A percentile compares a stretch with the other conserved stretches of the same genome.
Evolutionary conservation across 164 flowering plant species (phyloP).

Genomic region (Vitis amurensis): DNA sequence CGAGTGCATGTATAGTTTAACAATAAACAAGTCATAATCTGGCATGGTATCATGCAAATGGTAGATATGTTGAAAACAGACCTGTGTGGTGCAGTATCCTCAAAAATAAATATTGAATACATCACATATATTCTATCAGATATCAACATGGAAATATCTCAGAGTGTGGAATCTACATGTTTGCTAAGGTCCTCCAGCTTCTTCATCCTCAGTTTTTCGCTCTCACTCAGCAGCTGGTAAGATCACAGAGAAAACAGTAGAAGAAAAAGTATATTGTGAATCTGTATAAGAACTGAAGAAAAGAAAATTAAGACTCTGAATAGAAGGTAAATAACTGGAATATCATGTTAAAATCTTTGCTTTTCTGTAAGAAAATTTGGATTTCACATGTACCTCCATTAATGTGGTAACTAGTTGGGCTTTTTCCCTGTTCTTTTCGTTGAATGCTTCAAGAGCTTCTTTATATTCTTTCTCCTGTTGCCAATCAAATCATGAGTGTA

Average conservation of each 20-base stretch:
- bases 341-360: no score
- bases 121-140: no score
- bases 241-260: background rate
- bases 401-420: slow-evolving; percentile 31
- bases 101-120: no score
- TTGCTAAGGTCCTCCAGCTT: slow-evolving; percentile 39
- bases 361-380: no score
- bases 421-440: slow-evolving; percentile 38
- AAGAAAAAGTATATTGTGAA: background rate
- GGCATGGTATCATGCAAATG: no score
- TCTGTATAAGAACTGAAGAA: background rate
- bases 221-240: slow-evolving; percentile 26
- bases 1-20: no score
- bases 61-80: no score
- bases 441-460: slow-evolving; percentile 32
- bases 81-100: no score
- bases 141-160: no score
- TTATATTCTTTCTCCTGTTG: slow-evolving; percentile 40
- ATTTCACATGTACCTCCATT: slow-evolving; percentile 24
- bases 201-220: slow-evolving; percentile 35
- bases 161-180: slow-evolving; percentile 9
- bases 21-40: no score
- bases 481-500: background rate
- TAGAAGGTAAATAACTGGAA: no score
- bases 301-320: background rate